phyloP scores from a whole-genome alignment of 208 protist genomes.

The Acanthamoeba quina region DNA sequence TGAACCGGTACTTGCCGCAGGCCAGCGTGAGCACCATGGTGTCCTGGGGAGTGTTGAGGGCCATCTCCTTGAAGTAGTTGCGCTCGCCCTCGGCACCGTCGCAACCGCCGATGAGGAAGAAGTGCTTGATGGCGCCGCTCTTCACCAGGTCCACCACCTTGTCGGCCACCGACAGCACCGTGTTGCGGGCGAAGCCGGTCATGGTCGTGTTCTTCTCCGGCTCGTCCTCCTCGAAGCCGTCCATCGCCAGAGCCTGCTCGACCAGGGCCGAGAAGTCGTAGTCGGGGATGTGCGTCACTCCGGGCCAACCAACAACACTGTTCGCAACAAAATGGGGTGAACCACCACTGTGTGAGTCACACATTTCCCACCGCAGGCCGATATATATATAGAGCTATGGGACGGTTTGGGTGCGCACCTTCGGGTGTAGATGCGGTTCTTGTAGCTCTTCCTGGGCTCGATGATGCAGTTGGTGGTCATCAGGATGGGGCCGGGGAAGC shows the following conservation, averaged over 20 bases:
- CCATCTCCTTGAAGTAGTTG: constrained; percentile 90
- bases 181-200: constrained; percentile 83
- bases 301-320: constrained; percentile 69
- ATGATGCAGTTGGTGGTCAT: constrained; percentile 95
- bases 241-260: constrained; percentile 76
- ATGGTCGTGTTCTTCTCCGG: constrained; percentile 64
- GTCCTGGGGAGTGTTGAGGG: constrained; percentile 79
- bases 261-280: constrained; percentile 85
- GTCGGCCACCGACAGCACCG: constrained; percentile 75
- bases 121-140: constrained; percentile 87
- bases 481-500: constrained; percentile 93
- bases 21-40: constrained; percentile 91
- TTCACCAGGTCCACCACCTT: constrained; percentile 89
- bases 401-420: neutral
- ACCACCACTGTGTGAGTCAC: neutral
- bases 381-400: too few species aligned
- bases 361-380: too few species aligned
- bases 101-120: constrained; percentile 94
- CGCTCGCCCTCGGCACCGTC: constrained; percentile 89
- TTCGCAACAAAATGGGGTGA: neutral
- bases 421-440: constrained; percentile 89
- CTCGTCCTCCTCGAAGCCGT: constrained; percentile 79
- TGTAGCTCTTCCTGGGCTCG: constrained; percentile 85
- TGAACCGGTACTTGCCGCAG: constrained; percentile 92
- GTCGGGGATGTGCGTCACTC: constrained; percentile 78